These are phyloP conservation scores for Vigna unguiculata DNA, from an alignment of 306 rosid species.

Conservation along the genomic window DNA sequence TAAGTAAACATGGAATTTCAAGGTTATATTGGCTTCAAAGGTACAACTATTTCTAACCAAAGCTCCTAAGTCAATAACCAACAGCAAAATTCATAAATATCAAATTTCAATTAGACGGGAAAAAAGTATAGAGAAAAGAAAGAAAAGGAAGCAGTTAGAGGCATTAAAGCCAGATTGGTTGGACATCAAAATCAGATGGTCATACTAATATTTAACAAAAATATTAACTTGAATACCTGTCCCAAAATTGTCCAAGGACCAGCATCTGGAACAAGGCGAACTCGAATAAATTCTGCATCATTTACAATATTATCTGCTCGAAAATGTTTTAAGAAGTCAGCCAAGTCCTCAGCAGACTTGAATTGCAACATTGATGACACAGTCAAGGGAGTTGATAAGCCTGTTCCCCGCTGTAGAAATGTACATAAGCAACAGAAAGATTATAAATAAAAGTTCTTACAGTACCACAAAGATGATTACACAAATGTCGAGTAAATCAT, in stretches of 20 bases:
- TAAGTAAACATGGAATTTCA: conserved; percentile 41
- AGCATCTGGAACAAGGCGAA: conserved; percentile 80
- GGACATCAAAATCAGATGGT: conserved; percentile 35
- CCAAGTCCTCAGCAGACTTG: conserved; percentile 68
- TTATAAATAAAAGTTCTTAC: background rate
- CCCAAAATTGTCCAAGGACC: conserved; percentile 92
- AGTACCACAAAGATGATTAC: conserved; percentile 24
- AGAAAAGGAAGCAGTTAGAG: background rate
- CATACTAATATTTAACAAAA: conserved; percentile 36
- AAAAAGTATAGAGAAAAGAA: background rate
- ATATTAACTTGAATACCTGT: conserved; percentile 66
- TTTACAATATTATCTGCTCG: conserved; percentile 95
- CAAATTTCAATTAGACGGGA: conserved; percentile 3
- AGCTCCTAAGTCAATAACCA: conserved; percentile 33
- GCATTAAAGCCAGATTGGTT: background rate
- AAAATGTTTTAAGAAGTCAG: conserved; percentile 71
- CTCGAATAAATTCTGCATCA: conserved; percentile 91
- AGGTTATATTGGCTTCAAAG: conserved; percentile 35
- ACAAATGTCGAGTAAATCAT: conserved; percentile 49
- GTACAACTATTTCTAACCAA: conserved; percentile 23
- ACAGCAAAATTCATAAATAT: background rate
- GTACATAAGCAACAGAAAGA: conserved; percentile 36
- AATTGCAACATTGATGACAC: conserved; percentile 88
- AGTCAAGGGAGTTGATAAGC: conserved; percentile 90
- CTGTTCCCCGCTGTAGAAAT: conserved; percentile 92